These are phyloP conservation scores for Dryas drummondii DNA, from an alignment of 306 rosid species.

Conservation along the genomic window DNA sequence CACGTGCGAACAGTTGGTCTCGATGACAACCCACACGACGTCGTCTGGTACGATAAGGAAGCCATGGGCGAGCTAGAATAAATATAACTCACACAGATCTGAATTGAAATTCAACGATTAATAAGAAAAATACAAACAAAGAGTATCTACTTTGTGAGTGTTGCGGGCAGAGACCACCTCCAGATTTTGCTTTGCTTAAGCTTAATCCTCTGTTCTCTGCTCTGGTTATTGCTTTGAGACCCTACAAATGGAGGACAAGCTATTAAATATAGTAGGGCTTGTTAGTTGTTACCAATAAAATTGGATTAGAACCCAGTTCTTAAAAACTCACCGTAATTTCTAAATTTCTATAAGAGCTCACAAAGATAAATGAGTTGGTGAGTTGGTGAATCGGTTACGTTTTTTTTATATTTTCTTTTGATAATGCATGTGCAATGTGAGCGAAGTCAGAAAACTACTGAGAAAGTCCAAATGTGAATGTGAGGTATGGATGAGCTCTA, in stretches of 20 bases:
- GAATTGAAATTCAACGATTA: neutral
- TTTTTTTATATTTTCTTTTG: too few species aligned
- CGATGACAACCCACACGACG: neutral
- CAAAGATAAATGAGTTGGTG: too few species aligned
- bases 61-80: neutral
- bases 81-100: conserved; percentile 3
- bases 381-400: too few species aligned
- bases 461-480: too few species aligned
- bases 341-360: too few species aligned
- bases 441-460: too few species aligned
- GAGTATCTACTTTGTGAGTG: neutral
- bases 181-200: neutral
- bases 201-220: neutral
- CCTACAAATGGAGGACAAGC: neutral
- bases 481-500: too few species aligned
- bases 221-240: neutral
- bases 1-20: neutral
- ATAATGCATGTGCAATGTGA: too few species aligned
- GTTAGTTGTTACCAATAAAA: too few species aligned
- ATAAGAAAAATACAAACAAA: neutral
- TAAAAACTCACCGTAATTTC: too few species aligned
- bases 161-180: neutral
- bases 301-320: neutral
- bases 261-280: too few species aligned
- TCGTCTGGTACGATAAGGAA: neutral